Evolutionary conservation across 2,329 filamentous ascomycete species (phyloP).

Genomic region (Aplosporella prunicola): DNA sequence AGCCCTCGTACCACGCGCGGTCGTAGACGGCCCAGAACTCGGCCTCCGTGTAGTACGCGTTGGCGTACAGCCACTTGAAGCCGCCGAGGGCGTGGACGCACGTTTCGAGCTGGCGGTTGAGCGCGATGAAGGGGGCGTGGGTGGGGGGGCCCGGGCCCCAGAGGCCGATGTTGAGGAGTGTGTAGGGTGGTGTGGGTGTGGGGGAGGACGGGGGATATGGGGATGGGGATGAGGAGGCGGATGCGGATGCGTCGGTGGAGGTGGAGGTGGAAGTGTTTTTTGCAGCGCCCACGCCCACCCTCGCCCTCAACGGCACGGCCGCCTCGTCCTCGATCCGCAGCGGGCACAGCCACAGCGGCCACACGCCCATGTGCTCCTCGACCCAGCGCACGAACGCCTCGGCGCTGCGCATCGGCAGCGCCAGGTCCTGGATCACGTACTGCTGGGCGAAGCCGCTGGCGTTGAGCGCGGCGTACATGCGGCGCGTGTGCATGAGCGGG

Average conservation of each 20-base stretch:
- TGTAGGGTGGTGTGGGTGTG: not conserved
- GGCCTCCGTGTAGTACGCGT: slow-evolving; percentile 68
- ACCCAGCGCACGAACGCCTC: slow-evolving; percentile 46
- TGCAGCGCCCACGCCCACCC: not conserved
- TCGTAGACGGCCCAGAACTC: slow-evolving; percentile 62
- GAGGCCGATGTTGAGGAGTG: slow-evolving; percentile 49
- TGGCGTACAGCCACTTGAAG: slow-evolving; percentile 80
- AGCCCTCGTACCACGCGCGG: slow-evolving; percentile 49
- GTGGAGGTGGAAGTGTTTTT: not conserved
- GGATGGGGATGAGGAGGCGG: slow-evolving; percentile 11
- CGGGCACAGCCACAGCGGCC: slow-evolving; percentile 52
- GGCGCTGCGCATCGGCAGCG: slow-evolving; percentile 44
- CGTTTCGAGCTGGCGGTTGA: slow-evolving; percentile 62
- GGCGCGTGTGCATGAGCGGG: slow-evolving; percentile 51
- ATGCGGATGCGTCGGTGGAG: not conserved
- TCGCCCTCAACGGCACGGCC: slow-evolving; percentile 6
- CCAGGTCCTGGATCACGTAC: slow-evolving; percentile 55
- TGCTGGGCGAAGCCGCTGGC: slow-evolving; percentile 45
- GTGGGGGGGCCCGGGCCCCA: slow-evolving; percentile 66
- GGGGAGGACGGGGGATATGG: not conserved
- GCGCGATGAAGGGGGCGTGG: slow-evolving; percentile 50
- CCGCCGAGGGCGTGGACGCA: slow-evolving; percentile 62
- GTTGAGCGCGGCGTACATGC: slow-evolving; percentile 55
- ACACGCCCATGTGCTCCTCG: slow-evolving; percentile 39
- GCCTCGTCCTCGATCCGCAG: slow-evolving; percentile 24